These are phyloP conservation scores for Omphalea diandra DNA, from an alignment of 441 rosid species.

Conservation along the genomic window DNA sequence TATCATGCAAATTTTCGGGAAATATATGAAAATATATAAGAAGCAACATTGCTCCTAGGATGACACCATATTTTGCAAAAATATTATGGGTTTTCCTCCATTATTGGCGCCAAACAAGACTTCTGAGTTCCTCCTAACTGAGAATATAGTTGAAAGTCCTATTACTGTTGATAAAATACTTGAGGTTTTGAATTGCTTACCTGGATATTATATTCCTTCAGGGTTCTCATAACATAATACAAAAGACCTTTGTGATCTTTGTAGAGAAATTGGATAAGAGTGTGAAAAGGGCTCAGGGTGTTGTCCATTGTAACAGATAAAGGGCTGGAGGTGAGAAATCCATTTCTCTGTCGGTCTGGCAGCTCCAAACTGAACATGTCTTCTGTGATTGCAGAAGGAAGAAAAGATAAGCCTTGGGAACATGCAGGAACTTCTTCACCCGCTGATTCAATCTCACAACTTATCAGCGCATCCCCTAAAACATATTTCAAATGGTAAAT, in stretches of 20 bases:
- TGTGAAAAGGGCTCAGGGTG: slow-evolving; percentile 53
- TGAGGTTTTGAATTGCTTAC: slow-evolving; percentile 23
- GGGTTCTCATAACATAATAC: slow-evolving; percentile 64
- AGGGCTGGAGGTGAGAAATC: slow-evolving; percentile 36
- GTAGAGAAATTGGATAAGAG: slow-evolving; percentile 53
- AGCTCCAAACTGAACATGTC: slow-evolving; percentile 52
- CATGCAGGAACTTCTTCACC: slow-evolving; percentile 54
- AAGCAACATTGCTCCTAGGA: not conserved
- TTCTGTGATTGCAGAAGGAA: slow-evolving; percentile 48
- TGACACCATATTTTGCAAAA: not conserved
- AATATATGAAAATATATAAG: not conserved
- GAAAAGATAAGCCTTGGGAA: slow-evolving; percentile 55
- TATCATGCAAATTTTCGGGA: not conserved
- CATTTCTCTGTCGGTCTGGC: slow-evolving; percentile 25
- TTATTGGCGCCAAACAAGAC: slow-evolving; percentile 3
- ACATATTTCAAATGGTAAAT: slow-evolving; percentile 35
- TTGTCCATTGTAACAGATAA: slow-evolving; percentile 51
- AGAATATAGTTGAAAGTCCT: not conserved
- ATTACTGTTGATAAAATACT: not conserved
- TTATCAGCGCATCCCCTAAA: slow-evolving; percentile 45
- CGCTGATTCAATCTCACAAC: slow-evolving; percentile 62
- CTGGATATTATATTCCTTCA: slow-evolving; percentile 70
- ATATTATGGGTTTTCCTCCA: not conserved
- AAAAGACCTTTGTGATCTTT: slow-evolving; percentile 71
- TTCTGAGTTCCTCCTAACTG: not conserved